phyloP scores from a whole-genome alignment of 2,329 filamentous ascomycete species.

The Fusarium algeriense region DNA sequence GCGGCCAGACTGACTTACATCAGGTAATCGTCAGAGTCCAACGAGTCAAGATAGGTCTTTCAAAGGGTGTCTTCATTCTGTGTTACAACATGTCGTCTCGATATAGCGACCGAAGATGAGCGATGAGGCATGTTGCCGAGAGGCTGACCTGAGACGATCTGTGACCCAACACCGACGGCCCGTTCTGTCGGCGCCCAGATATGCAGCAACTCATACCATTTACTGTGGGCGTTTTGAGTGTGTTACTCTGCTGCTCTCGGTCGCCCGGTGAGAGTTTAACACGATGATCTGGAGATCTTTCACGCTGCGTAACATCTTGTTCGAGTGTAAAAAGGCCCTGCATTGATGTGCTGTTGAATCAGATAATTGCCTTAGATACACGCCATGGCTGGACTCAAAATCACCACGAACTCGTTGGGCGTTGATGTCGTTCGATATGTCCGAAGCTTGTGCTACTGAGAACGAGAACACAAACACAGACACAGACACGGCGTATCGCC shows the following conservation, averaged over 20 bases:
- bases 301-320: conserved; percentile 23
- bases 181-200: conserved; percentile 10
- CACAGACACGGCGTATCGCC: conserved; percentile 21
- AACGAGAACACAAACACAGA: conserved; percentile 15
- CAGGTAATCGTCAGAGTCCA: background rate
- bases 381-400: conserved; percentile 9
- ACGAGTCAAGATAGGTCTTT: conserved; percentile 1
- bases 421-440: conserved; percentile 15
- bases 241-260: conserved; percentile 9
- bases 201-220: conserved; percentile 10
- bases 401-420: conserved; percentile 27
- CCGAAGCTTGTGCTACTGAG: conserved; percentile 18
- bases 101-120: conserved; percentile 25
- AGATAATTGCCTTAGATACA: conserved; percentile 7
- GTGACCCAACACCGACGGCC: conserved; percentile 4
- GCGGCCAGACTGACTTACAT: conserved; percentile 24
- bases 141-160: conserved; percentile 11
- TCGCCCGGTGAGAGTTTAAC: conserved; percentile 11
- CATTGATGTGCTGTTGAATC: conserved; percentile 9
- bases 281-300: conserved; percentile 38
- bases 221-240: background rate
- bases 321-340: conserved; percentile 7
- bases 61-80: conserved; percentile 2
- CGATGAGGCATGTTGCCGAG: conserved; percentile 23
- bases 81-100: conserved; percentile 15